Evolutionary conservation across 192 early-diverging fungal genomes (phyloP).

Genomic region (Umbelopsis isabellina): DNA sequence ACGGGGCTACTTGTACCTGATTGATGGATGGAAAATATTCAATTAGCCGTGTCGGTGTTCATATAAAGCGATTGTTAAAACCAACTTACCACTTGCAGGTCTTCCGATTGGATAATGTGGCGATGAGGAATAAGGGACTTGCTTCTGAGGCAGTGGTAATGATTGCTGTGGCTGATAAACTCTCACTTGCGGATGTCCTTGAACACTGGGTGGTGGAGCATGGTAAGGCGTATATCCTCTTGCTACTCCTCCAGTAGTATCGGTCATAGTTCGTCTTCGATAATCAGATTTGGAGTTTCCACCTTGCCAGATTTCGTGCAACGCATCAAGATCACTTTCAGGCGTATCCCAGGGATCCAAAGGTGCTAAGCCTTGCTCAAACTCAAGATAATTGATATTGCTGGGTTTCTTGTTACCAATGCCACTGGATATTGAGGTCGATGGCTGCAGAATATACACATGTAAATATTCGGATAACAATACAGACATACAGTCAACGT

Average conservation of each 20-base stretch:
- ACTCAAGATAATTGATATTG: slow-evolving; percentile 54
- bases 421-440: slow-evolving; percentile 7
- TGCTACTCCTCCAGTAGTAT: background rate
- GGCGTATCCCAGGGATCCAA: slow-evolving; percentile 65
- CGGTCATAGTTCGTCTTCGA: slow-evolving; percentile 4
- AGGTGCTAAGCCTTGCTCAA: slow-evolving; percentile 67
- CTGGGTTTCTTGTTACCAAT: background rate
- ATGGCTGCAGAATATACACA: background rate
- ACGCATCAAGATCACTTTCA: slow-evolving; percentile 57
- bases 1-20: slow-evolving; percentile 20
- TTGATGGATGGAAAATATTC: background rate
- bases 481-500: background rate
- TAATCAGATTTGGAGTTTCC: background rate
- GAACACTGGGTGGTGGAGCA: background rate
- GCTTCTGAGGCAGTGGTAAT: slow-evolving; percentile 2
- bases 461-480: background rate
- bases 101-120: slow-evolving; percentile 1
- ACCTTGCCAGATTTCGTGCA: slow-evolving; percentile 53
- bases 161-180: slow-evolving; percentile 14
- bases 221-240: background rate
- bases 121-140: background rate
- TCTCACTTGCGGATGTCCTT: background rate
- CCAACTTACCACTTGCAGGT: background rate
- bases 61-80: no score
- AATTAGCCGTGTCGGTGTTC: background rate